phyloP scores from a whole-genome alignment of 345 rosid species.

The Linum tenue region DNA sequence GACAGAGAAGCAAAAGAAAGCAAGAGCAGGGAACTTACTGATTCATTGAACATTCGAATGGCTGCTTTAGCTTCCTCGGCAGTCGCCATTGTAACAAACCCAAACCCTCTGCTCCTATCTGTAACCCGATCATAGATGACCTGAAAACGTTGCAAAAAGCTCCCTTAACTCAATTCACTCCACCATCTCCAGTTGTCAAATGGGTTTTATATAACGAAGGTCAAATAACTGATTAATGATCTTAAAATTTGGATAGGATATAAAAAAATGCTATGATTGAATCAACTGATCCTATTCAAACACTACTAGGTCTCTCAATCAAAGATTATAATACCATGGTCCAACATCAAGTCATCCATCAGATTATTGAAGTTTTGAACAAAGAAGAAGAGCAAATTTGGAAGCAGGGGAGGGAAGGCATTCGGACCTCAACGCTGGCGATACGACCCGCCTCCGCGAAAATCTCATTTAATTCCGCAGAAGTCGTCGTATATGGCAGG shows the following conservation, averaged over 20 bases:
- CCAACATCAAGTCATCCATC: too few species aligned
- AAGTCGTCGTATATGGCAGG: conserved; percentile 61
- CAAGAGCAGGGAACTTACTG: conserved; percentile 40
- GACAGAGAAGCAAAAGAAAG: neutral
- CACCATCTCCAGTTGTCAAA: too few species aligned
- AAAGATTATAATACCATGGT: too few species aligned
- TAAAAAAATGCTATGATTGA: too few species aligned
- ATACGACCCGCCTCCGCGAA: conserved; percentile 73
- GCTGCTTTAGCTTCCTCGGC: conserved; percentile 79
- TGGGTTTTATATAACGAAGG: too few species aligned
- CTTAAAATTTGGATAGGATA: too few species aligned
- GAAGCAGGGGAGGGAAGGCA: neutral
- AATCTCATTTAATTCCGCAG: conserved; percentile 48
- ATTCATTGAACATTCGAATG: conserved; percentile 62
- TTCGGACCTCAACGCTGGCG: conserved; percentile 51
- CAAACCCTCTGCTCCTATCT: conserved; percentile 97
- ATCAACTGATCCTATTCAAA: too few species aligned
- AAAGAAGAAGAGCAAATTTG: neutral
- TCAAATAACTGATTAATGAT: too few species aligned
- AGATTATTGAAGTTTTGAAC: too few species aligned
- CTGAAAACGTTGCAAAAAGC: conserved; percentile 20
- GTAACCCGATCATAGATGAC: conserved; percentile 71
- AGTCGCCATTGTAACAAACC: conserved; percentile 69
- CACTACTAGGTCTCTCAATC: too few species aligned
- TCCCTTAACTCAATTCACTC: too few species aligned